Evolutionary conservation across 2,329 filamentous ascomycete species (phyloP).

Genomic region (Colletotrichum orbiculare): DNA sequence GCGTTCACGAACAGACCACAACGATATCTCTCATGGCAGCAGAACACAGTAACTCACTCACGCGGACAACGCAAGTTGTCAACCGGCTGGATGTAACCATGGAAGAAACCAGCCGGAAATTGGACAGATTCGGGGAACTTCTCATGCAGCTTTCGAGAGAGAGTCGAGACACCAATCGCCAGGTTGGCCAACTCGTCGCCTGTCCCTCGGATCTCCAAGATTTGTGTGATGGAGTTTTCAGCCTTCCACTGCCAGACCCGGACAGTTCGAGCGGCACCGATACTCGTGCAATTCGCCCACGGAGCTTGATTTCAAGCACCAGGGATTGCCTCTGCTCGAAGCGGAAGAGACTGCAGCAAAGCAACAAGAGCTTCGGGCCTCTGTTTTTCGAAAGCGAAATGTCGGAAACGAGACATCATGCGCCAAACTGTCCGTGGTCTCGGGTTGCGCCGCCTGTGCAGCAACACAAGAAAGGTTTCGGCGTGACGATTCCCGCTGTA

Average conservation of each 20-base stretch:
- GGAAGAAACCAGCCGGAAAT: too few species aligned
- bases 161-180: neutral
- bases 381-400: neutral
- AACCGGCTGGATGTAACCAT: neutral
- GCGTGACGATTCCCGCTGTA: neutral
- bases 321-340: neutral
- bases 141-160: neutral
- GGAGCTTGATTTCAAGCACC: neutral
- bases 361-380: neutral
- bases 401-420: neutral
- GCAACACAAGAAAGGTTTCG: neutral
- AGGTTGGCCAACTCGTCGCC: neutral
- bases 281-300: neutral
- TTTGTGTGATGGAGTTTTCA: neutral
- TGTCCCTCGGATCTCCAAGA: neutral
- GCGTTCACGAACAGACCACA: neutral
- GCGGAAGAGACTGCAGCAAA: neutral
- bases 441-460: neutral
- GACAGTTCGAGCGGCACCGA: too few species aligned
- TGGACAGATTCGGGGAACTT: neutral
- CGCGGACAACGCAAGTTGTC: too few species aligned
- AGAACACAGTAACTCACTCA: too few species aligned
- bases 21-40: neutral
- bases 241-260: too few species aligned
- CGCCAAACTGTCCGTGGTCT: neutral